Conservation (phyloP, 2,329 filamentous ascomycete species). For the Penicillium sp. region DNA sequence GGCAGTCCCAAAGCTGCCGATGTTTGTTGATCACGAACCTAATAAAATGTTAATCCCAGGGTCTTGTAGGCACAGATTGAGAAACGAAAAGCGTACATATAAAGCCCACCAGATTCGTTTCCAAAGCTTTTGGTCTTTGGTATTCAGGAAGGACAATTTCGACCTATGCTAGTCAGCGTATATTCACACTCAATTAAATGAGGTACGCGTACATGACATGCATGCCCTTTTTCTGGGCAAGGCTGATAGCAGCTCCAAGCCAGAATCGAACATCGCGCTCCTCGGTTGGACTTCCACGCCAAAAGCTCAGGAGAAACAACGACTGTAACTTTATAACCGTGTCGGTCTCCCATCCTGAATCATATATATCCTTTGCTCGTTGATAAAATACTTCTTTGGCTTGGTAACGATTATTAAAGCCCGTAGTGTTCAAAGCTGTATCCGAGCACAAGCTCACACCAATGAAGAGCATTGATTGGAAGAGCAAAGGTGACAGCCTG, state of each 20-base stretch:
- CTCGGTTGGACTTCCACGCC: constrained; percentile 52
- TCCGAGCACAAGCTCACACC: constrained; percentile 55
- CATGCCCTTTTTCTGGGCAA: constrained; percentile 51
- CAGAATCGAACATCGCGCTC: constrained; percentile 54
- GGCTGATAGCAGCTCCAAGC: constrained; percentile 52
- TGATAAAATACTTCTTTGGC: constrained; percentile 55
- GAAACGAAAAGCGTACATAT: constrained; percentile 37
- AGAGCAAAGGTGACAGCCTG: constrained; percentile 50
- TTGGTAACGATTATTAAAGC: constrained; percentile 50
- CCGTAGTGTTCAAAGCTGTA: constrained; percentile 45
- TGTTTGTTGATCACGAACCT: constrained; percentile 51
- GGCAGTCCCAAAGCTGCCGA: constrained; percentile 49
- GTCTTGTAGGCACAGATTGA: not conserved
- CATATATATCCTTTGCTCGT: constrained; percentile 52
- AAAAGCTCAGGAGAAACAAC: constrained; percentile 58
- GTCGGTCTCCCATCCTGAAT: constrained; percentile 55
- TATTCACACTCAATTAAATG: not conserved
- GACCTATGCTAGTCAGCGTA: constrained; percentile 24
- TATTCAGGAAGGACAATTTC: constrained; percentile 32
- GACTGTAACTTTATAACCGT: constrained; percentile 53
- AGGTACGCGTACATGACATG: constrained; percentile 33
- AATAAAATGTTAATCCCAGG: not conserved
- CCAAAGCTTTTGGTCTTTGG: constrained; percentile 41
- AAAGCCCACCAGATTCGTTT: constrained; percentile 57
- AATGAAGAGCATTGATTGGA: constrained; percentile 55